These are phyloP conservation scores for Trypanosoma lewisi DNA, from an alignment of 208 protist species.

Conservation along the genomic window DNA sequence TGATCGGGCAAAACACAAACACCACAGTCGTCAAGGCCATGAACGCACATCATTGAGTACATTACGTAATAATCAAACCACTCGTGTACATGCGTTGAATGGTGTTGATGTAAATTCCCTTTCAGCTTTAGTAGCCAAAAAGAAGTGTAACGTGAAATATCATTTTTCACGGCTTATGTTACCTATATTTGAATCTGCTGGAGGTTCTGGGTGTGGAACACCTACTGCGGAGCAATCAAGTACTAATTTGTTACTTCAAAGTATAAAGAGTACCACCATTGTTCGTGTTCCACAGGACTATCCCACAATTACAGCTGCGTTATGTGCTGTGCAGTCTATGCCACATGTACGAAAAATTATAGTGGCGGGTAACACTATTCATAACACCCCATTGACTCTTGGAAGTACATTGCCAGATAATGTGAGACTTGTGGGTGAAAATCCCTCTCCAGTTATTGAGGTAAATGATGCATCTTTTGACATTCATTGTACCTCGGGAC, in stretches of 20 bases:
- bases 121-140: neutral
- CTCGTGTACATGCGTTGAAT: slow-evolving; percentile 5
- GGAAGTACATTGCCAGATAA: slow-evolving; percentile 56
- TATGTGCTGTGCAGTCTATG: slow-evolving; percentile 35
- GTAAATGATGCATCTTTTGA: slow-evolving; percentile 46
- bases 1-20: slow-evolving; percentile 60
- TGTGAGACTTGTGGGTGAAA: slow-evolving; percentile 63
- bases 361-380: slow-evolving; percentile 46
- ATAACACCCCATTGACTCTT: slow-evolving; percentile 48
- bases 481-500: slow-evolving; percentile 55
- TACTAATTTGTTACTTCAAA: slow-evolving; percentile 2
- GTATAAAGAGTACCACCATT: slow-evolving; percentile 34
- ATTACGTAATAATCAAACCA: slow-evolving; percentile 4
- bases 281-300: slow-evolving; percentile 65
- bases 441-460: slow-evolving; percentile 64
- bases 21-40: slow-evolving; percentile 59
- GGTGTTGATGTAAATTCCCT: slow-evolving; percentile 7
- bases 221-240: slow-evolving; percentile 5
- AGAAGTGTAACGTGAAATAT: neutral
- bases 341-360: slow-evolving; percentile 68
- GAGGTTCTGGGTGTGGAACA: neutral
- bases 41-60: slow-evolving; percentile 37
- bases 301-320: slow-evolving; percentile 39
- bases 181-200: neutral
- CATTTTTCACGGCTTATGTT: slow-evolving; percentile 14